These are phyloP conservation scores for Hanseniaspora taiwanica DNA, from an alignment of 805 yeast genomes.

Conservation along the genomic window DNA sequence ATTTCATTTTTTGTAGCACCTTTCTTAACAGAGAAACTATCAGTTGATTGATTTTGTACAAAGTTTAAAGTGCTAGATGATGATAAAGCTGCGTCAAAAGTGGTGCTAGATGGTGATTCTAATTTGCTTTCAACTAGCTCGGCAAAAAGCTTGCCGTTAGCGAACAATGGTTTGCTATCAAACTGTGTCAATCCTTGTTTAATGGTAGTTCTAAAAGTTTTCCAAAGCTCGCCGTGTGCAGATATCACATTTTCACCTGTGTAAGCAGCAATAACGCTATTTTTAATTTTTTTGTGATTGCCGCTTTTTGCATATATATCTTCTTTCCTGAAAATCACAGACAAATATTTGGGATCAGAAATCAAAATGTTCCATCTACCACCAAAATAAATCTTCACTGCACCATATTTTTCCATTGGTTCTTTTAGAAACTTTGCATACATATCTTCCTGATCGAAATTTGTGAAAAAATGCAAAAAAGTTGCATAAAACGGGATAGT, in stretches of 20 bases:
- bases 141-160: constrained; percentile 28
- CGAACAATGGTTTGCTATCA: constrained; percentile 24
- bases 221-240: constrained; percentile 43
- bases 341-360: constrained; percentile 33
- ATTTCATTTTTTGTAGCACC: too few relatives aligned
- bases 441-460: constrained; percentile 32
- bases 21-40: too few relatives aligned
- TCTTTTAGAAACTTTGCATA: constrained; percentile 30
- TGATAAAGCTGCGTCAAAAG: too few relatives aligned
- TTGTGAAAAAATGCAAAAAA: constrained; percentile 27
- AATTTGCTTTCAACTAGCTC: constrained; percentile 12
- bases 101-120: too few relatives aligned
- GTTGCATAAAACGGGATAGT: constrained; percentile 50
- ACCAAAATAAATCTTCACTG: constrained; percentile 46
- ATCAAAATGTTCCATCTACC: constrained; percentile 49
- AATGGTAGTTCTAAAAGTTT: constrained; percentile 30
- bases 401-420: constrained; percentile 38
- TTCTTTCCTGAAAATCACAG: constrained; percentile 36
- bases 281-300: constrained; percentile 43
- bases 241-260: constrained; percentile 52
- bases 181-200: constrained; percentile 40
- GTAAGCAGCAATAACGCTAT: constrained; percentile 38
- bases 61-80: too few relatives aligned
- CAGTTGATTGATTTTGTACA: too few relatives aligned
- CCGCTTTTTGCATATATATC: constrained; percentile 44